These are phyloP conservation scores for Moesziomyces globuligerus DNA, from an alignment of 1,284 basidiomycete species.

Conservation along the genomic window DNA sequence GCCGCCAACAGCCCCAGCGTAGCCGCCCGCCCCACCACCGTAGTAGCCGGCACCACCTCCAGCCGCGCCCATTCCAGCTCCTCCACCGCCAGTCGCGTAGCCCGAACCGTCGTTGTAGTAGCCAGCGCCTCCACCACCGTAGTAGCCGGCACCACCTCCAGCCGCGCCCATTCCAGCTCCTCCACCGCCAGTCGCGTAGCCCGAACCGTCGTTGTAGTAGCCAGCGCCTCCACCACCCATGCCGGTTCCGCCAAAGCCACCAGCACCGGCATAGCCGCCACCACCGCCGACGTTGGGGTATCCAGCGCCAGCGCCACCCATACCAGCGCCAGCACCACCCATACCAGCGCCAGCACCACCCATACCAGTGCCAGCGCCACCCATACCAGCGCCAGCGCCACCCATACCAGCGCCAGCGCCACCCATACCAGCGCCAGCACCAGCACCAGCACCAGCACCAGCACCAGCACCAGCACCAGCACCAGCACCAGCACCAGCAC, in stretches of 20 bases:
- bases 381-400: no score
- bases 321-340: neutral
- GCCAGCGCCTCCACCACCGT: neutral
- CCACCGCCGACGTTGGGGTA: no score
- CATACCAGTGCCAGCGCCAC: no score
- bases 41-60: neutral
- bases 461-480: constrained; percentile 2
- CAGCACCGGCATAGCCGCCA: neutral
- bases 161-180: constrained; percentile 1
- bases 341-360: no score
- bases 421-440: neutral
- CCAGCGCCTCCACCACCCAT: constrained; percentile 1
- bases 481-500: neutral
- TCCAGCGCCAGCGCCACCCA: neutral
- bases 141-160: neutral
- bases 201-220: neutral
- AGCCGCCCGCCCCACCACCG: neutral
- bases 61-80: constrained; percentile 1
- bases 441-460: neutral
- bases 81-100: neutral
- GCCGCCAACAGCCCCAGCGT: neutral
- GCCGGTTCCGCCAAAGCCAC: neutral
- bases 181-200: no score
- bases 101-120: no score
- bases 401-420: no score